phyloP scores from a whole-genome alignment of 129 eudicot genomes.

The Tagetes patula region DNA sequence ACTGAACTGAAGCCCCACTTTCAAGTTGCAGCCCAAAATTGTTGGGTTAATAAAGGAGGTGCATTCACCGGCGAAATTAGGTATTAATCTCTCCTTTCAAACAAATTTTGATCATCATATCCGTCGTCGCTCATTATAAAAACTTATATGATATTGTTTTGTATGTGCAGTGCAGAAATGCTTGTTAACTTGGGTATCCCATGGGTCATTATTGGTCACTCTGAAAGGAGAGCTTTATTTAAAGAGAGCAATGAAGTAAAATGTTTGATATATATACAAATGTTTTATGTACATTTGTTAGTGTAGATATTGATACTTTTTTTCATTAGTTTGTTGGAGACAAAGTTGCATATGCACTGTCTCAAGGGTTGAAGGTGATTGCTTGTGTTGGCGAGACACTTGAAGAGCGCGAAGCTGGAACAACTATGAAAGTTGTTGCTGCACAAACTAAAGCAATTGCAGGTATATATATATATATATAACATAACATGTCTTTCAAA shows the following conservation, averaged over 20 bases:
- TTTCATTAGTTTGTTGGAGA: conserved; percentile 56
- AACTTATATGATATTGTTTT: neutral
- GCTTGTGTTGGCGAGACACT: conserved; percentile 78
- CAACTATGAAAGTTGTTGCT: conserved; percentile 63
- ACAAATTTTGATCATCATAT: neutral
- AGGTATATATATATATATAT: conserved; percentile 37
- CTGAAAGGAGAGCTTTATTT: conserved; percentile 56
- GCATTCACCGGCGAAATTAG: conserved; percentile 71
- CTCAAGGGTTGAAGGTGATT: conserved; percentile 65
- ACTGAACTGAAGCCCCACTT: conserved; percentile 50
- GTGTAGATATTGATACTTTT: neutral
- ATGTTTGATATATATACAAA: neutral
- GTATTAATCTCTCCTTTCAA: conserved; percentile 28
- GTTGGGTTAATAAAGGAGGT: conserved; percentile 65
- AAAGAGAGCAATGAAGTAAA: conserved; percentile 57
- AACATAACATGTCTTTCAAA: neutral
- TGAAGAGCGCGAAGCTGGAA: conserved; percentile 61
- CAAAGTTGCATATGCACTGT: conserved; percentile 61
- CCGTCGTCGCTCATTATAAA: neutral
- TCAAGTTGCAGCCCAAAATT: conserved; percentile 62
- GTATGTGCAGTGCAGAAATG: conserved; percentile 59
- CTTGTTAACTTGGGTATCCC: conserved; percentile 57
- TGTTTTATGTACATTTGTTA: conserved; percentile 3
- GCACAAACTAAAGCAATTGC: conserved; percentile 77
- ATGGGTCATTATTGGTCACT: conserved; percentile 79